Base-by-base conservation (phyloP, 805 yeast genomes). In the Teunomyces atbi region DNA sequence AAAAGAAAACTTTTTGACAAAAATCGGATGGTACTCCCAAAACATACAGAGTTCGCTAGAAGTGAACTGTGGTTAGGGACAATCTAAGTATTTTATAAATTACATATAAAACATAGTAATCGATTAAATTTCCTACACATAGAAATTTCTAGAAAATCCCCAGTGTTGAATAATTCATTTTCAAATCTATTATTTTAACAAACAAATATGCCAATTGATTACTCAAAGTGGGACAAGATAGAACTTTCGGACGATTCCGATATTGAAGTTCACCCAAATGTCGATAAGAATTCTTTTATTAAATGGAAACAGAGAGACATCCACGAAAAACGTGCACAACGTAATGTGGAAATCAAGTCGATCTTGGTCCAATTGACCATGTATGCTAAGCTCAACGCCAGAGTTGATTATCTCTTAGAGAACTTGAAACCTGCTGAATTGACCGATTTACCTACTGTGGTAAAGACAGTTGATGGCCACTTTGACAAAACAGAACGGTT, bases 161-260 rank as follows among this genome's bases (percentile, higher is more conserved):
- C 12, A 18, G 26, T 23, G 26, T n/a, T n/a, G n/a, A n/a, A n/a
- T n/a, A n/a, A n/a, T n/a, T n/a, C n/a, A 23, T 2, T 23, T 23
- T 23, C 3, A 11, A 23, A 7, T 23, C 11, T 23, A n/a, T 10
- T 23, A 7, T 6, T 23, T 23, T 10, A 23, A 23, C 42, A 15
- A 27, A 26, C 35, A 28, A 29, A 36, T 20, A 88, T 87, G 95
- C 83, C 88, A 27, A 83, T 94, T 54, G 99, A 94, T 65, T 94
- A 94, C 68, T 89, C 97, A 8, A 94, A 92, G 64, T 94, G 99
- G 98, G 99, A 94, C 67, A 89, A 89, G 63, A 81, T 94, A 48
- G 99, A 94, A 65, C 72, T 94, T 33, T 89, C 97, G 16, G 99
- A 94, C 64, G 99, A 94, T 66, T 89, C 97, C 6, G 99, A 94